Conservation (phyloP, 352 stramenopile species). For the Phytopythium helicoides region DNA sequence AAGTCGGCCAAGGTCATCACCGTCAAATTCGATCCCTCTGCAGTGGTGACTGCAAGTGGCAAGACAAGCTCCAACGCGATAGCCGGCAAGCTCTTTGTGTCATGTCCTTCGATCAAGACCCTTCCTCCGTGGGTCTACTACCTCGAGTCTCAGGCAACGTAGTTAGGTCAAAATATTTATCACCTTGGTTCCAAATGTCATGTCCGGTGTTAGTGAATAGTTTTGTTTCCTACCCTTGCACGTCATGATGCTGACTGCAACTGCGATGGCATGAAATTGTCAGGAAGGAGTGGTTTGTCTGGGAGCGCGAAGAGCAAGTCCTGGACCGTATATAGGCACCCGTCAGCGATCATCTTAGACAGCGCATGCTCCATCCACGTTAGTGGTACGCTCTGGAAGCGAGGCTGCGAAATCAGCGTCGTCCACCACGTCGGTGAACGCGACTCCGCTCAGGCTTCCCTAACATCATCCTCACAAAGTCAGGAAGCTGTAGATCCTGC, state of each 20-base stretch:
- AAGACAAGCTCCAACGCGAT: slow-evolving; percentile 7
- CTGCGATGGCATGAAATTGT: no score
- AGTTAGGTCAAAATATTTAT: neutral
- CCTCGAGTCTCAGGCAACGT: slow-evolving; percentile 35
- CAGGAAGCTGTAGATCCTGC: neutral
- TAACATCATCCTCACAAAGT: neutral
- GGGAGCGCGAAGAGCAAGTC: slow-evolving; percentile 18
- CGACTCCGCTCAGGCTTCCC: slow-evolving; percentile 28
- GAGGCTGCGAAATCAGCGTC: slow-evolving; percentile 38
- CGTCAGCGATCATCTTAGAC: slow-evolving; percentile 18
- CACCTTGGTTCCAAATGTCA: no score
- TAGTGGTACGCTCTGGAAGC: slow-evolving; percentile 48
- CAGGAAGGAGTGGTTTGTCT: neutral
- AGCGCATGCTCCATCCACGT: slow-evolving; percentile 51
- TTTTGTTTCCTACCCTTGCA: no score
- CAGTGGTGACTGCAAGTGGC: slow-evolving; percentile 6
- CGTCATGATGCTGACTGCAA: no score
- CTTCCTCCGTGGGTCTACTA: slow-evolving; percentile 89
- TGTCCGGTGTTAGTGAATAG: no score
- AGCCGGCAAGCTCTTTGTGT: slow-evolving; percentile 79
- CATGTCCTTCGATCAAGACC: slow-evolving; percentile 62
- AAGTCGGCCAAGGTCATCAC: slow-evolving; percentile 63
- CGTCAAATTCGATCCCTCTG: slow-evolving; percentile 48
- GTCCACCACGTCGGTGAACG: slow-evolving; percentile 49
- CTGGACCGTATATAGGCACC: slow-evolving; percentile 25